These are phyloP conservation scores for Torulaspora franciscae DNA, from an alignment of 805 yeast genomes.

Conservation along the genomic window DNA sequence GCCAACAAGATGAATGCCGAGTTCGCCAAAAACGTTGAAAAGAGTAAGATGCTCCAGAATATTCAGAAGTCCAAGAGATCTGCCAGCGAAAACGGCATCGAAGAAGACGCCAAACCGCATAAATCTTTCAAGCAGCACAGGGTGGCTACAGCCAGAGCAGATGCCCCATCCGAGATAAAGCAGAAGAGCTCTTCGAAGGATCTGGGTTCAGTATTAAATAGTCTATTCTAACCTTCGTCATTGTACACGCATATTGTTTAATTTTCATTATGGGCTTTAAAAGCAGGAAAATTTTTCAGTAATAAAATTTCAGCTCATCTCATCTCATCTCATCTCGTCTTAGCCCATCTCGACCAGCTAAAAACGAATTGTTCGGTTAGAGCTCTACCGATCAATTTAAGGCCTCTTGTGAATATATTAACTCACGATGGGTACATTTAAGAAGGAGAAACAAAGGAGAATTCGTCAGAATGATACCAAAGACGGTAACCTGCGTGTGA, in stretches of 20 bases:
- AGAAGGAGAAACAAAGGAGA: slow-evolving; percentile 87
- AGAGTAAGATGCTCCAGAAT: slow-evolving; percentile 70
- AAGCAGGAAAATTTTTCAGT: slow-evolving; percentile 15
- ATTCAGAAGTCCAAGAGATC: slow-evolving; percentile 42
- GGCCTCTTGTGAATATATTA: background rate
- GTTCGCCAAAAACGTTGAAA: slow-evolving; percentile 78
- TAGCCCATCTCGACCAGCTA: slow-evolving; percentile 2
- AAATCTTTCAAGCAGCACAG: slow-evolving; percentile 68
- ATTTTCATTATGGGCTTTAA: background rate
- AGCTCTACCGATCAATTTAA: background rate
- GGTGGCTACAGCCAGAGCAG: slow-evolving; percentile 62
- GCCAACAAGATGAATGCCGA: slow-evolving; percentile 82
- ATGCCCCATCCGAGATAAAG: slow-evolving; percentile 45
- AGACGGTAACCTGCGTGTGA: slow-evolving; percentile 88
- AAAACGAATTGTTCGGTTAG: background rate
- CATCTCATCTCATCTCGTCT: slow-evolving; percentile 25
- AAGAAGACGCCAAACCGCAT: slow-evolving; percentile 34
- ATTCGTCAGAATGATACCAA: slow-evolving; percentile 72
- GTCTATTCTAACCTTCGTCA: slow-evolving; percentile 41
- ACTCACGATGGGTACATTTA: slow-evolving; percentile 81
- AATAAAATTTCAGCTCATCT: slow-evolving; percentile 3
- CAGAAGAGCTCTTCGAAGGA: slow-evolving; percentile 42
- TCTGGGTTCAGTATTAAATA: slow-evolving; percentile 45
- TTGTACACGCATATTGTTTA: background rate
- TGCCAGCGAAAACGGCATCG: slow-evolving; percentile 21